These are phyloP conservation scores for Glycyrrhiza uralensis DNA, from an alignment of 306 rosid genomes.

Conservation along the genomic window DNA sequence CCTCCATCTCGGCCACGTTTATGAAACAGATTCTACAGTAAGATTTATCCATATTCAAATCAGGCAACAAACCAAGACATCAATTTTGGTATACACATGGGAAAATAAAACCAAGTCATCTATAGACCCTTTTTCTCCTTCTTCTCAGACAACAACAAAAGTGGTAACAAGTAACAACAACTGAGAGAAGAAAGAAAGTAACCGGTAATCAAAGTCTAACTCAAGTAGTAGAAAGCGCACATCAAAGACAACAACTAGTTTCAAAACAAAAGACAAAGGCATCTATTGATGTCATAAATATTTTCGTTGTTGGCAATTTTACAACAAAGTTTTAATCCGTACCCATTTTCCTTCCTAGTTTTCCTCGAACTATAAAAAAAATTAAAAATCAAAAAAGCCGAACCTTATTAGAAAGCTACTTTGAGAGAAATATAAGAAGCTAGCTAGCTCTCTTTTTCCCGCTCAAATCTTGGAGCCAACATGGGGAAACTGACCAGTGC, in stretches of 20 bases:
- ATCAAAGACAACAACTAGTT: background rate
- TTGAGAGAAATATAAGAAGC: conserved; percentile 23
- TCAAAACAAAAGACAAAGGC: conserved; percentile 21
- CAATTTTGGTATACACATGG: background rate
- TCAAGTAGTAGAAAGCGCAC: background rate
- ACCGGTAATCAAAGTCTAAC: conserved; percentile 15
- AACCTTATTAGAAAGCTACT: conserved; percentile 44
- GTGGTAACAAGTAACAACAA: background rate
- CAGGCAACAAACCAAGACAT: conserved; percentile 10
- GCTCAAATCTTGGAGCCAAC: conserved; percentile 36
- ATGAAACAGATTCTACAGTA: conserved; percentile 16
- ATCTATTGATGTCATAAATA: conserved; percentile 30
- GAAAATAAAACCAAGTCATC: conserved; percentile 16
- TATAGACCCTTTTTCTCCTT: background rate
- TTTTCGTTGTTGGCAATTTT: background rate
- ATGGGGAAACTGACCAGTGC: background rate
- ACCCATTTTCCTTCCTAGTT: conserved; percentile 29
- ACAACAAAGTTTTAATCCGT: background rate
- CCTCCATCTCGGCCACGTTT: conserved; percentile 3
- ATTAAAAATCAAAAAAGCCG: background rate
- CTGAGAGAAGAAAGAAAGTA: conserved; percentile 9
- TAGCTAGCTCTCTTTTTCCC: conserved; percentile 15
- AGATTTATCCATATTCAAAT: background rate
- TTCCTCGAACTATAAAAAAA: conserved; percentile 17
- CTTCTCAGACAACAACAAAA: background rate